Conservation (phyloP, 176 grass and related monocot species). For the Olyra latifolia region DNA sequence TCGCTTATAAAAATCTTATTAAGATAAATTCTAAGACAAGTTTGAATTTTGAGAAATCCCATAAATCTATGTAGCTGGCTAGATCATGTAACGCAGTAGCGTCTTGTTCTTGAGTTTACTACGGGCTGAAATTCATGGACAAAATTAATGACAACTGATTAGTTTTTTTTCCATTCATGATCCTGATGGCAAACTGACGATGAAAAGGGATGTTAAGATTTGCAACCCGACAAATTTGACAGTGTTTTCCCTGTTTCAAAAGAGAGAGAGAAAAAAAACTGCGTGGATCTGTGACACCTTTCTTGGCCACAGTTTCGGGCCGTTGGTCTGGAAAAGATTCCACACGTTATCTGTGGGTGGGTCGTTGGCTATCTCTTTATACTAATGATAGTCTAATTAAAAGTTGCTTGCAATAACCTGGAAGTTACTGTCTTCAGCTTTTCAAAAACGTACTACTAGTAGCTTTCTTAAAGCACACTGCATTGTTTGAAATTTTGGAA, state of each 20-base stretch:
- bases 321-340: slow-evolving; percentile 20
- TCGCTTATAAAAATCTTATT: too few relatives aligned
- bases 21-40: neutral
- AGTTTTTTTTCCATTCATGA: neutral
- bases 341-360: neutral
- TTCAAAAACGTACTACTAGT: neutral
- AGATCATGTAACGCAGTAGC: neutral
- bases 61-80: neutral
- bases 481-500: too few relatives aligned
- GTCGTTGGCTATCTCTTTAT: slow-evolving; percentile 9
- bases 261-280: neutral
- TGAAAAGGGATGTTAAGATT: neutral
- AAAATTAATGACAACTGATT: neutral
- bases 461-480: too few relatives aligned
- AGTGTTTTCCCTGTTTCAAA: neutral
- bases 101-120: neutral
- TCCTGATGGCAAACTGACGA: neutral
- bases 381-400: slow-evolving; percentile 2
- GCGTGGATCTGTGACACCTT: neutral
- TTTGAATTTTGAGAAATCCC: neutral
- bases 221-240: slow-evolving; percentile 12
- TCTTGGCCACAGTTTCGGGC: neutral
- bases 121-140: neutral
- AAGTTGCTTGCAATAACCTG: neutral
- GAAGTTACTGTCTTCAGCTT: neutral